A percentile compares a stretch with the other conserved stretches of the same genome.
These are phyloP conservation scores for Solanum hybrid DNA, from an alignment of 305 asterid genomes.

Conservation along the genomic window DNA sequence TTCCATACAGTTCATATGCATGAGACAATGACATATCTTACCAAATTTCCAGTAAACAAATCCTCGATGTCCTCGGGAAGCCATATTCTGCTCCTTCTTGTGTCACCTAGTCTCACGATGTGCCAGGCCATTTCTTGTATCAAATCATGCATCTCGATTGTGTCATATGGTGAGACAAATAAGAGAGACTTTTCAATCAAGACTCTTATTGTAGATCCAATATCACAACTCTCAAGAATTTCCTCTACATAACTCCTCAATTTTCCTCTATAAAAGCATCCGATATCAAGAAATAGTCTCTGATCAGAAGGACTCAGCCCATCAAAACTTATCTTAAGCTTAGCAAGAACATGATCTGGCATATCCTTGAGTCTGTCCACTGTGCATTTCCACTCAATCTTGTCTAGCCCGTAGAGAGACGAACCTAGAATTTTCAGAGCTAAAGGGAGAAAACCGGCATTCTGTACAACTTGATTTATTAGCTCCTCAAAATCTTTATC, in stretches of 20 bases:
- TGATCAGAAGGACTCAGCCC: background rate
- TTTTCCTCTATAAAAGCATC: slow-evolving; percentile 1
- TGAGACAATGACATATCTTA: background rate
- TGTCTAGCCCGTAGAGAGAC: background rate
- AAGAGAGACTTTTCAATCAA: slow-evolving; percentile 9
- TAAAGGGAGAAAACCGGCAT: slow-evolving; percentile 4
- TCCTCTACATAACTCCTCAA: slow-evolving; percentile 6
- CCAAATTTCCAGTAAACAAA: slow-evolving; percentile 5
- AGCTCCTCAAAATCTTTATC: background rate
- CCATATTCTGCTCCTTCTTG: slow-evolving; percentile 7
- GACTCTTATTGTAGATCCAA: slow-evolving; percentile 1
- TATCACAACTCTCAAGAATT: slow-evolving; percentile 2
- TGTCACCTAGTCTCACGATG: background rate
- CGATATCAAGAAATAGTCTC: slow-evolving; percentile 6
- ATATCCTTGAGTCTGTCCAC: background rate
- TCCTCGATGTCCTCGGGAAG: slow-evolving; percentile 1
- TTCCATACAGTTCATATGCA: background rate
- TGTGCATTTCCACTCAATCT: background rate
- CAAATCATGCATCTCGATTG: slow-evolving; percentile 10
- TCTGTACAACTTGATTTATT: background rate
- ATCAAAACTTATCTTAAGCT: slow-evolving; percentile 13
- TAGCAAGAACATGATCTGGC: slow-evolving; percentile 2
- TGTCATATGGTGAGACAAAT: background rate
- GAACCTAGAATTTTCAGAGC: slow-evolving; percentile 11
- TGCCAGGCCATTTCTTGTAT: slow-evolving; percentile 10